Evolutionary conservation across 2,329 filamentous ascomycete genomes (phyloP).

Genomic region (Colletotrichum abscissum): DNA sequence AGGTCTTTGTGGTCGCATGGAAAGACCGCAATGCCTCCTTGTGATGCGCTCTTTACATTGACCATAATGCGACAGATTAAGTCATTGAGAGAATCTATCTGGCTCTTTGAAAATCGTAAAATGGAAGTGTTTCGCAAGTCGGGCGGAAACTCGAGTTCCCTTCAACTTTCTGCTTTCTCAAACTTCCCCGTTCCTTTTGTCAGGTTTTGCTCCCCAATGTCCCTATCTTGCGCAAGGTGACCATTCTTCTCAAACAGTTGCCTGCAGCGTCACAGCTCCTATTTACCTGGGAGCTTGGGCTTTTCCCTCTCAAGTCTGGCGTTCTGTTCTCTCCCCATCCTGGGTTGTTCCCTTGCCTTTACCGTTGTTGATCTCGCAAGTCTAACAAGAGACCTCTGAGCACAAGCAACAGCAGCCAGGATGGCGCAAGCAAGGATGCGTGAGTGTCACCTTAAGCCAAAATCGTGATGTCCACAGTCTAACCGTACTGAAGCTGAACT

Average conservation of each 20-base stretch:
- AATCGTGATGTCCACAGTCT: background rate
- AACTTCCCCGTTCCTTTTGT: slow-evolving; percentile 5
- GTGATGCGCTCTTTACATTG: background rate
- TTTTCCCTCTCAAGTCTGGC: background rate
- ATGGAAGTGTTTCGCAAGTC: slow-evolving; percentile 25
- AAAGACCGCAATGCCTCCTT: background rate
- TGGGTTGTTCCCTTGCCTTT: background rate
- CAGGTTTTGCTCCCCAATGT: background rate
- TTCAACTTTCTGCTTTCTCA: slow-evolving; percentile 13
- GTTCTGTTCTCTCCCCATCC: background rate
- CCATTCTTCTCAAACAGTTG: background rate
- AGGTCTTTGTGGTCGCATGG: slow-evolving; percentile 12
- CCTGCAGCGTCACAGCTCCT: background rate
- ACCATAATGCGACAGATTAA: background rate
- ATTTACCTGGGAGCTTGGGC: background rate
- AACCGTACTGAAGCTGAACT: slow-evolving; percentile 23
- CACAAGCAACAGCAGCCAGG: background rate
- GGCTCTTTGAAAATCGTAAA: slow-evolving; percentile 21
- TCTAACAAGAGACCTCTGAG: background rate
- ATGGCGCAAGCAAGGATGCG: slow-evolving; percentile 33
- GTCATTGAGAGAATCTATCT: background rate
- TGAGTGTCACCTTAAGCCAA: background rate
- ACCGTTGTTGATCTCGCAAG: background rate
- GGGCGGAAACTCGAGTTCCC: background rate
- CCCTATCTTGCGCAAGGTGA: background rate